Percentiles rank a stretch among this genome's conserved stretches.
Evolutionary conservation across 2,329 filamentous ascomycete genomes (phyloP).

Genomic region (Verticillium alfalfae): DNA sequence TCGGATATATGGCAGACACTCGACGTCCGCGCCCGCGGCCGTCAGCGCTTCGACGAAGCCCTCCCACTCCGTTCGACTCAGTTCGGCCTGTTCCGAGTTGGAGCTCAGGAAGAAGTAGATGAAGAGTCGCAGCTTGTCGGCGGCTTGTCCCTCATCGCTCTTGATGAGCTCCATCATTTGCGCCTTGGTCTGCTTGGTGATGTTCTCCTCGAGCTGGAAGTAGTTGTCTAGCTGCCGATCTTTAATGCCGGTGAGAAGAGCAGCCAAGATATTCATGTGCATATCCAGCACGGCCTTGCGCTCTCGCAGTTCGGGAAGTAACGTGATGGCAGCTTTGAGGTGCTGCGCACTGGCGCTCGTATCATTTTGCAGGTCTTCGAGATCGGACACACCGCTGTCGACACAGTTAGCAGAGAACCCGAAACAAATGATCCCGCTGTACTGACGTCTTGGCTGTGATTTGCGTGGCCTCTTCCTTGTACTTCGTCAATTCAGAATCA

Average conservation of each 20-base stretch:
- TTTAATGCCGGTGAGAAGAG: conserved; percentile 60
- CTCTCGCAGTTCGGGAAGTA: conserved; percentile 86
- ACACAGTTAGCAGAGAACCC: neutral
- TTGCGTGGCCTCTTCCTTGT: conserved; percentile 91
- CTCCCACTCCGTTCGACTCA: conserved; percentile 75
- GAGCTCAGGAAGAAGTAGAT: conserved; percentile 90
- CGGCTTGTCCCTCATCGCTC: conserved; percentile 68
- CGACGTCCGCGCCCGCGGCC: conserved; percentile 68
- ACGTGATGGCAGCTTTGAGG: conserved; percentile 89
- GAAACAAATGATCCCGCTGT: too few species aligned
- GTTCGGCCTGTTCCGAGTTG: conserved; percentile 77
- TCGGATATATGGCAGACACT: conserved; percentile 77
- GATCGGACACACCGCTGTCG: conserved; percentile 67
- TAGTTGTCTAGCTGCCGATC: conserved; percentile 93
- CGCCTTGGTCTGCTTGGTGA: conserved; percentile 83
- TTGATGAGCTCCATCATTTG: conserved; percentile 86
- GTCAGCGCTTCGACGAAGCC: conserved; percentile 81
- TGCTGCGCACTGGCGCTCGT: conserved; percentile 86
- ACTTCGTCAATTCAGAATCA: conserved; percentile 85
- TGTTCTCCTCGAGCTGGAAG: conserved; percentile 90
- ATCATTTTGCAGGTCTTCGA: conserved; percentile 90
- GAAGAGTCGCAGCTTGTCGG: conserved; percentile 89
- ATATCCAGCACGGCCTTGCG: conserved; percentile 91
- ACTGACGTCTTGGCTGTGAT: conserved; percentile 79
- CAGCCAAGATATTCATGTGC: conserved; percentile 93